Percentiles rank a stretch among this genome's conserved stretches.
Conservation (phyloP, 2,329 filamentous ascomycete species). For the Pseudopithomyces chartarum region DNA sequence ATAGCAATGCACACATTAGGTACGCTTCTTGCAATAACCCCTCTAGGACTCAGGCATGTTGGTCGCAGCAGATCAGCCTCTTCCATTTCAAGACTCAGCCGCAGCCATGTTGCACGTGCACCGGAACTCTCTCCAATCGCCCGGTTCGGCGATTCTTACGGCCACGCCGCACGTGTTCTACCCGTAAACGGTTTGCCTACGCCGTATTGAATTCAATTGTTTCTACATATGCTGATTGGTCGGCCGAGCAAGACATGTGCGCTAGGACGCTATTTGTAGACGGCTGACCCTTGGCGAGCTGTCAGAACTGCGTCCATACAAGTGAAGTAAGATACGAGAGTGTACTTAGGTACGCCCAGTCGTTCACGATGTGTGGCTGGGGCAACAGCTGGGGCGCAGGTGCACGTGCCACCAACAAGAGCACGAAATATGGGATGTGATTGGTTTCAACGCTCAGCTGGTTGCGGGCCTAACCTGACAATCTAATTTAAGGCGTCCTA, state of each 20-base stretch:
- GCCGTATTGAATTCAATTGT: not conserved
- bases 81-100: not conserved
- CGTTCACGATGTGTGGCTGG: conserved; percentile 1
- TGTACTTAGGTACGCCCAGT: not conserved
- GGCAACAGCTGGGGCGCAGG: not conserved
- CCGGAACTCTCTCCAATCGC: not conserved
- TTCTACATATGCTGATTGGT: not conserved
- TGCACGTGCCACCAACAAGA: not conserved
- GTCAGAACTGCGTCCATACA: not conserved
- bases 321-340: not conserved
- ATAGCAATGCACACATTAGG: not conserved
- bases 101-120: conserved; percentile 1
- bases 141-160: not conserved
- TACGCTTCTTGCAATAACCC: not conserved
- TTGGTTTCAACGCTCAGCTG: not conserved
- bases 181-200: not conserved
- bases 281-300: conserved; percentile 5
- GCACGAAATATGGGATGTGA: not conserved
- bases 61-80: not conserved
- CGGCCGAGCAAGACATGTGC: not conserved
- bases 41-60: not conserved
- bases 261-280: not conserved
- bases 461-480: not conserved
- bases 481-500: not conserved
- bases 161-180: not conserved